Percentiles rank a stretch among this genome's conserved stretches.
phyloP scores from a whole-genome alignment of 441 rosid species.

The Populus hybrid region DNA sequence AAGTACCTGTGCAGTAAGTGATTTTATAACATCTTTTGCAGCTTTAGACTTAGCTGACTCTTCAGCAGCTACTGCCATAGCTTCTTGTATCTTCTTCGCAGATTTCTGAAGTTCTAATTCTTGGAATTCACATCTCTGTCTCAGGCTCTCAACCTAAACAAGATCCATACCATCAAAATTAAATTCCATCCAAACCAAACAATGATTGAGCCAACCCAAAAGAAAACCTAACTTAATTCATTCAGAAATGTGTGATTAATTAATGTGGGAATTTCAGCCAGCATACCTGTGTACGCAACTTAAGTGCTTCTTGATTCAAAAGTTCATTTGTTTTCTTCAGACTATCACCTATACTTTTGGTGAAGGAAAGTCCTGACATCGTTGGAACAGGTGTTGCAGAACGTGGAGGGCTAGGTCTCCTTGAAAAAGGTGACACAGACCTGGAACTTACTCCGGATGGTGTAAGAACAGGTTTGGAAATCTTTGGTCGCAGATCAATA shows the following conservation, averaged over 20 bases:
- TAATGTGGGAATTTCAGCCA: constrained; percentile 9
- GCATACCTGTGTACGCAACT: constrained; percentile 81
- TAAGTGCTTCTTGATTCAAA: constrained; percentile 85
- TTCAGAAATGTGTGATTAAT: neutral
- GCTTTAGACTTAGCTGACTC: constrained; percentile 92
- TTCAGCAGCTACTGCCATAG: constrained; percentile 67
- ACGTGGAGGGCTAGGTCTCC: constrained; percentile 95
- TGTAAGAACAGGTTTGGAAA: constrained; percentile 70
- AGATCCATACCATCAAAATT: constrained; percentile 24
- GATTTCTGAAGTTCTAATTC: constrained; percentile 86
- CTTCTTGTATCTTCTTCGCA: constrained; percentile 81
- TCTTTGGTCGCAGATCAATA: constrained; percentile 57
- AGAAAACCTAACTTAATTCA: neutral
- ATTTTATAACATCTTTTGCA: constrained; percentile 94
- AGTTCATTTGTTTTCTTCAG: constrained; percentile 95
- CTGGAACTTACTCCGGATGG: constrained; percentile 92
- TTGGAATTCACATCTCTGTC: constrained; percentile 76
- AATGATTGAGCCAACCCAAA: neutral
- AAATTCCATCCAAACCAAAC: neutral
- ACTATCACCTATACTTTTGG: constrained; percentile 76
- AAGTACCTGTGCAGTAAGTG: constrained; percentile 84
- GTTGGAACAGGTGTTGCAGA: constrained; percentile 95
- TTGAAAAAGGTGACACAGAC: constrained; percentile 95
- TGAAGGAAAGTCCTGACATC: constrained; percentile 72
- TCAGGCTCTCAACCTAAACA: constrained; percentile 77